Base-by-base conservation (phyloP, 2,329 filamentous ascomycete genomes). In the Ceratocystis colombiana region DNA sequence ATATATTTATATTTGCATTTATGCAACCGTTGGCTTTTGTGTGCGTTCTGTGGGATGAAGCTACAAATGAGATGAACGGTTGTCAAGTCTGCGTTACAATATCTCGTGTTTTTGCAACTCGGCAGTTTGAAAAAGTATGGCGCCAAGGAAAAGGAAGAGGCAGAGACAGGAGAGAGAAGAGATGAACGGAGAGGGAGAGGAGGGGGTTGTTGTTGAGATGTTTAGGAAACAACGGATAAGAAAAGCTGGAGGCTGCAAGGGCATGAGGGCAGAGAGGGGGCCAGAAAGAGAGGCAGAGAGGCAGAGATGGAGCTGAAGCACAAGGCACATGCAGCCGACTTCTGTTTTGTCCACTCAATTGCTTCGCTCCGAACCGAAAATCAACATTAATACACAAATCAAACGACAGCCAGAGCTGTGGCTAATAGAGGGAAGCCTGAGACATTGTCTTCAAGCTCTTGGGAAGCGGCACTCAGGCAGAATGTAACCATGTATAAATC, bases 51-150 rank as follows among this genome's bases (percentile, higher is more conserved):
- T 55, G 20, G 12, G 22, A 55, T 28, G 20, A 30, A 55, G 50
- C 22, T 55, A 25, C 50, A 30, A 55, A 55, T 55, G 50, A 30
- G 50, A 55, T 55, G 50, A 55, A 55, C 50, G 8, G 20, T 55
- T 55, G 50, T 30, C 50, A 55, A 33, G 50, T 55, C 15, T 30
- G 50, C 20, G 50, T 55, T 55, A 8, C 50, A 55, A 55, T 55
- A 55, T 28, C 15, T 55, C 50, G 50, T 55, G 50, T 55, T 20
- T 12, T 20, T 55, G 28, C 10, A 25, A 17, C 12, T 28, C 20
- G 20, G 50, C 25, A 55, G 50, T 55, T 55, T 55, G n/a, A 12
- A 28, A 28, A 30, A 15, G 7, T 30, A 25, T 25, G 22, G 28
- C 50, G 50, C 50, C 50, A 55, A 25, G 50, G 30, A 28, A 8